These are phyloP conservation scores for Geotrichum reessii DNA, from an alignment of 1,139 yeast genomes.

Conservation along the genomic window DNA sequence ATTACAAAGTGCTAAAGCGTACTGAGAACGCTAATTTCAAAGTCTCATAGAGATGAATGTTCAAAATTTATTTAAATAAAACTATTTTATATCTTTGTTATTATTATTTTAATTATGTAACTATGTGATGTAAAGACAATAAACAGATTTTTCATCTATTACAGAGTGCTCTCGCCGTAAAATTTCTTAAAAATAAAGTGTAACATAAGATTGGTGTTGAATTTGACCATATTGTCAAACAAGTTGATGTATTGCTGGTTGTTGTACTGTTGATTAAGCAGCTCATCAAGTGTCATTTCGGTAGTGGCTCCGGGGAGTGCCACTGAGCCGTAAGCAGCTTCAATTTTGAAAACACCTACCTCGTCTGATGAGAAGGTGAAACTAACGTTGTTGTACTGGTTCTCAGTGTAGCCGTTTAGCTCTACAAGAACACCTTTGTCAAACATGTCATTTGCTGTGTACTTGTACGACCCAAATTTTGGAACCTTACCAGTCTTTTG, in stretches of 20 bases:
- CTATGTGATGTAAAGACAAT: neutral
- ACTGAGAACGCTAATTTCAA: too few relatives aligned
- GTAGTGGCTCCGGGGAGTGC: conserved; percentile 49
- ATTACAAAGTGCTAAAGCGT: too few relatives aligned
- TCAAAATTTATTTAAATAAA: too few relatives aligned
- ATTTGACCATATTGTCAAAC: conserved; percentile 61
- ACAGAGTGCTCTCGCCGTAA: conserved; percentile 40
- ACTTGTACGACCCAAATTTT: conserved; percentile 77
- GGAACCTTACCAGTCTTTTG: conserved; percentile 65
- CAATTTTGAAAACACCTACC: conserved; percentile 67
- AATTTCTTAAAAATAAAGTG: conserved; percentile 69
- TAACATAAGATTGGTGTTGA: conserved; percentile 60
- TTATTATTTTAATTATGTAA: too few relatives aligned
- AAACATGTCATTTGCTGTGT: conserved; percentile 66
- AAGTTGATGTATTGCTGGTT: conserved; percentile 46
- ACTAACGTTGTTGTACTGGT: conserved; percentile 60
- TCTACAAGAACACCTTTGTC: conserved; percentile 67
- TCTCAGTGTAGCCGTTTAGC: conserved; percentile 44
- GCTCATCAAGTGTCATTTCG: conserved; percentile 57
- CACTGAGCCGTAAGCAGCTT: conserved; percentile 50
- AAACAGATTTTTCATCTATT: neutral
- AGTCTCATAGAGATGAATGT: too few relatives aligned
- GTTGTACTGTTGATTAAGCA: conserved; percentile 58
- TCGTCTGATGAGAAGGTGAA: conserved; percentile 74
- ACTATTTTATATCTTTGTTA: too few relatives aligned